These are phyloP conservation scores for Laetiporus sulphureus DNA, from an alignment of 1,284 basidiomycete species.

Conservation along the genomic window DNA sequence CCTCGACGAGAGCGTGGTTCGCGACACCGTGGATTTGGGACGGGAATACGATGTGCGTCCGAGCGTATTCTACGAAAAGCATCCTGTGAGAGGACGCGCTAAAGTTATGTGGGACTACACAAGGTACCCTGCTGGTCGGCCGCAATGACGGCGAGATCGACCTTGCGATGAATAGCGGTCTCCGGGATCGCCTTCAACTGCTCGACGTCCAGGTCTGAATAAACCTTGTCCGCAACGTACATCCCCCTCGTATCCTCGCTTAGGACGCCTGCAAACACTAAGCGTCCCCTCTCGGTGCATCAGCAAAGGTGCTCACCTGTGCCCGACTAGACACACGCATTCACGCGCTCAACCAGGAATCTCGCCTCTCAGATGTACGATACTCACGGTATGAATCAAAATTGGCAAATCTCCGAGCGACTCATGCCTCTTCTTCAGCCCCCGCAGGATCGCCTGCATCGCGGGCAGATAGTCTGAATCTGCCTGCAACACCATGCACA, in stretches of 20 bases:
- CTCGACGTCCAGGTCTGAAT: conserved; percentile 30
- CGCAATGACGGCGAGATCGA: conserved; percentile 25
- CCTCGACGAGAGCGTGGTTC: conserved; percentile 27
- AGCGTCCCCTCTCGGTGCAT: no score
- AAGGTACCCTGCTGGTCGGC: conserved; percentile 28
- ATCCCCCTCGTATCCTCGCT: conserved; percentile 27
- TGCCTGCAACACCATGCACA: no score
- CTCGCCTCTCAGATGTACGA: not conserved
- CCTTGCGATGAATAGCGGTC: conserved; percentile 28
- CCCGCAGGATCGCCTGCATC: conserved; percentile 36
- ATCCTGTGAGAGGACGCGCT: not conserved
- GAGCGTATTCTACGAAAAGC: conserved; percentile 28
- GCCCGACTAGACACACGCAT: conserved; percentile 33
- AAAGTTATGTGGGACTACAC: not conserved
- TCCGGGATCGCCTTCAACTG: conserved; percentile 28
- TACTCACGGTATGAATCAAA: conserved; percentile 46
- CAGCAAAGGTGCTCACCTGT: conserved; percentile 24
- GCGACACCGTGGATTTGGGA: conserved; percentile 35
- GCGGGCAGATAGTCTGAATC: conserved; percentile 35
- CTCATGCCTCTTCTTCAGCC: conserved; percentile 36
- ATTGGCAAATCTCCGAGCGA: conserved; percentile 35
- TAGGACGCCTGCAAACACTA: conserved; percentile 25
- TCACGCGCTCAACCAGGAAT: not conserved
- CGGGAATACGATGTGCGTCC: conserved; percentile 33
- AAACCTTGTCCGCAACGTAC: conserved; percentile 24